phyloP scores from a whole-genome alignment of 495 filamentous ascomycete genomes.

The Bryoglossum gracile region DNA sequence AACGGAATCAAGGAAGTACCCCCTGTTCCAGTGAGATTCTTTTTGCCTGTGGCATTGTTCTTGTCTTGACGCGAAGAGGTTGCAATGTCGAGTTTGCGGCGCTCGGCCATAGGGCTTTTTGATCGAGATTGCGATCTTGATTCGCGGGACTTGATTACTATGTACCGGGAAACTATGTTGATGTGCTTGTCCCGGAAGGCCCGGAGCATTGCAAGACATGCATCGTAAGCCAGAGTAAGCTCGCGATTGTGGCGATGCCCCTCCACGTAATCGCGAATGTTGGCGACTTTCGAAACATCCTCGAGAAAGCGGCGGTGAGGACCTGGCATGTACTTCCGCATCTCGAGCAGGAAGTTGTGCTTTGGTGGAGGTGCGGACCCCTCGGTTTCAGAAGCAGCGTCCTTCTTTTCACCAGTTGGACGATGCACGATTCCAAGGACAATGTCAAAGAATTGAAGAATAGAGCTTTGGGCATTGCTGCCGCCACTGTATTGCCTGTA shows the following conservation, averaged over 20 bases:
- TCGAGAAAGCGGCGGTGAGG: slow-evolving; percentile 83
- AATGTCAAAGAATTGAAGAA: slow-evolving; percentile 93
- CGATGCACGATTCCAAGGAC: slow-evolving; percentile 86
- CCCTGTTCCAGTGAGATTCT: slow-evolving; percentile 78
- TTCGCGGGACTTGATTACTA: slow-evolving; percentile 65
- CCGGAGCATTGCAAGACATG: slow-evolving; percentile 85
- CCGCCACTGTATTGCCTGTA: slow-evolving; percentile 83
- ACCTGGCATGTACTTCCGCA: slow-evolving; percentile 95
- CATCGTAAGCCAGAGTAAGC: slow-evolving; percentile 78
- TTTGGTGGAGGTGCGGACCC: slow-evolving; percentile 50
- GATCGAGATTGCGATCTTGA: slow-evolving; percentile 42
- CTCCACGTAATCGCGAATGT: slow-evolving; percentile 83
- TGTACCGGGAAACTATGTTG: slow-evolving; percentile 92
- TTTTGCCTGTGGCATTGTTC: slow-evolving; percentile 29
- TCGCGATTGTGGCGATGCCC: slow-evolving; percentile 49
- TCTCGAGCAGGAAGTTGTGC: slow-evolving; percentile 91
- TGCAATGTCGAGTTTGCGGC: slow-evolving; percentile 57
- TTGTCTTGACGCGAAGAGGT: slow-evolving; percentile 45
- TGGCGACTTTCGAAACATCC: slow-evolving; percentile 71
- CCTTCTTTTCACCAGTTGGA: slow-evolving; percentile 69
- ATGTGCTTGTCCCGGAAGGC: slow-evolving; percentile 90
- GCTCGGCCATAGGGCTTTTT: slow-evolving; percentile 26
- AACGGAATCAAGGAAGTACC: slow-evolving; percentile 91
- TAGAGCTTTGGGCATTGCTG: slow-evolving; percentile 89
- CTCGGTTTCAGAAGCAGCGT: slow-evolving; percentile 38